phyloP scores from a whole-genome alignment of 2,329 filamentous ascomycete species.

The Paracorniculantispora psalliotae region DNA sequence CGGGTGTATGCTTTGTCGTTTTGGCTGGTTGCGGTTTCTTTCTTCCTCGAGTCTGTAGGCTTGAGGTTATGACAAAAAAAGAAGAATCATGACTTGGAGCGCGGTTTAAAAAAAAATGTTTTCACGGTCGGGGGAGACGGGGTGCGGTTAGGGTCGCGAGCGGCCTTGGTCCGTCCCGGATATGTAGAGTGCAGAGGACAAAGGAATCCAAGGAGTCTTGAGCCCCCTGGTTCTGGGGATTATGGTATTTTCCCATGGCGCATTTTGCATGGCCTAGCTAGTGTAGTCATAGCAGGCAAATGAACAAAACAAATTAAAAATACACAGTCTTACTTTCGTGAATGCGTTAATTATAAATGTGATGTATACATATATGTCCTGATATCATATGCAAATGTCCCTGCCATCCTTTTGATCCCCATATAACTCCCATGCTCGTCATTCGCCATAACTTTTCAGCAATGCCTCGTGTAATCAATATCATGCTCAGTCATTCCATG shows the following conservation, averaged over 20 bases:
- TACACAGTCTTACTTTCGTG: not conserved
- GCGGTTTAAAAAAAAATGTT: conserved; percentile 2
- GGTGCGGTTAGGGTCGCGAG: not conserved
- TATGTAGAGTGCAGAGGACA: conserved; percentile 12
- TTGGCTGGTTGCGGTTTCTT: not conserved
- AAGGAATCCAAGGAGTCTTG: not conserved
- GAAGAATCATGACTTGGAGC: conserved; percentile 7
- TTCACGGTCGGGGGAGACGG: not conserved
- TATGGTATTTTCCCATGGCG: conserved; percentile 5
- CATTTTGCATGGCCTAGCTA: conserved; percentile 15
- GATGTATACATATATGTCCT: no score
- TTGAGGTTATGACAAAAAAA: not conserved
- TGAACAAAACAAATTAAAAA: conserved; percentile 10
- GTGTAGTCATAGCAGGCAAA: conserved; percentile 12
- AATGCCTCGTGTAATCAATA: no score
- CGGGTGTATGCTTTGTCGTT: conserved; percentile 3
- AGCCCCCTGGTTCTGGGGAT: not conserved
- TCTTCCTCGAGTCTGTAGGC: not conserved
- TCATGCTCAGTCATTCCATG: conserved; percentile 34
- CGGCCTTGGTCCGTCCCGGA: not conserved
- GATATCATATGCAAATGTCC: no score
- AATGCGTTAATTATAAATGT: not conserved
- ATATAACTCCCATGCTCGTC: not conserved
- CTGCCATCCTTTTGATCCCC: no score
- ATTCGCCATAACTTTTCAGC: not conserved